Conservation (phyloP, 129 eudicot genomes). For the Smallanthus sonchifolius region DNA sequence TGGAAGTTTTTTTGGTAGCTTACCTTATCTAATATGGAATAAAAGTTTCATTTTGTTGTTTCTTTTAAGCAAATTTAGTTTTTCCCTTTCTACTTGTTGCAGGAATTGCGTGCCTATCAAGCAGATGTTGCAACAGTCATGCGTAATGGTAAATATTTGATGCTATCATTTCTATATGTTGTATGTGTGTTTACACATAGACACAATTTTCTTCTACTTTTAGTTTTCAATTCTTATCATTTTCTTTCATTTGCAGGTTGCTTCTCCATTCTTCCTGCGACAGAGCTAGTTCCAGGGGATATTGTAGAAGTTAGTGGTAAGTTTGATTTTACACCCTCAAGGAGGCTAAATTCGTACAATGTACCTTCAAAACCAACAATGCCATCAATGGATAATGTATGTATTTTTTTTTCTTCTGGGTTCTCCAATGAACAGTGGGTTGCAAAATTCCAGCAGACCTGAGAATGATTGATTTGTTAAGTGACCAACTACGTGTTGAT, state of each 20-base stretch:
- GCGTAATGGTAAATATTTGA: constrained; percentile 66
- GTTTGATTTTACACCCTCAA: constrained; percentile 18
- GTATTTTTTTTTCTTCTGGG: constrained; percentile 3
- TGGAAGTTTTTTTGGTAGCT: constrained; percentile 1
- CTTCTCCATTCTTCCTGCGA: constrained; percentile 89
- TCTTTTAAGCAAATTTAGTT: background rate
- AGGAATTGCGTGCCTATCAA: constrained; percentile 98
- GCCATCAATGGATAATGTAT: constrained; percentile 2
- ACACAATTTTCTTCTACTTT: background rate
- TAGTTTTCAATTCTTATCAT: background rate
- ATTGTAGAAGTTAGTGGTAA: constrained; percentile 94
- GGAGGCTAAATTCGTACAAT: background rate
- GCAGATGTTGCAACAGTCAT: constrained; percentile 96
- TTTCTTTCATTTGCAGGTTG: constrained; percentile 53
- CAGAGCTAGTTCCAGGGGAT: constrained; percentile 97
- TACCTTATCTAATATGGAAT: constrained; percentile 1
- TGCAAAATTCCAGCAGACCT: constrained; percentile 96
- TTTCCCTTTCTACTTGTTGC: constrained; percentile 25
- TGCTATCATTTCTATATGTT: background rate
- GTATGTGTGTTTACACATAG: background rate
- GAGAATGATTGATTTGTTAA: constrained; percentile 88
- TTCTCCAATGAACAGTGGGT: constrained; percentile 54
- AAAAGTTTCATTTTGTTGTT: background rate
- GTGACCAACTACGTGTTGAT: constrained; percentile 86
- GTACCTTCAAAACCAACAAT: background rate